These are phyloP conservation scores for Backusella australiensis DNA, from an alignment of 192 early-diverging fungal species.

Conservation along the genomic window DNA sequence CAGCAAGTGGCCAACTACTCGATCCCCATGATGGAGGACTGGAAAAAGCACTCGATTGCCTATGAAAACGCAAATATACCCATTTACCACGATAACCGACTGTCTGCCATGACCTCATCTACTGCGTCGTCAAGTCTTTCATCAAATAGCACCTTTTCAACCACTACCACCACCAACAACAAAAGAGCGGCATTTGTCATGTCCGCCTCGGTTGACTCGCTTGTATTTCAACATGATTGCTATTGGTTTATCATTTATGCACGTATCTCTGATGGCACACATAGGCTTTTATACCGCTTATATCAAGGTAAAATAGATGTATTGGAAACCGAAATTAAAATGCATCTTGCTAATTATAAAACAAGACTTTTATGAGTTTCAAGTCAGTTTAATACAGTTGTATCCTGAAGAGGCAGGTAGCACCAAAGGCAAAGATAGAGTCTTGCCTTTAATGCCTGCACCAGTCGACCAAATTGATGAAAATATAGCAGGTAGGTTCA, in stretches of 20 bases:
- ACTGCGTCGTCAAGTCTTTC: background rate
- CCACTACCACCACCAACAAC: background rate
- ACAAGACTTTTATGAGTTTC: constrained; percentile 73
- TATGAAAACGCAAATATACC: constrained; percentile 39
- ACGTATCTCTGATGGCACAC: constrained; percentile 51
- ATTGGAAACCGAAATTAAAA: background rate
- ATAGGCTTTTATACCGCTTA: constrained; percentile 65
- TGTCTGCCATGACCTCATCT: background rate
- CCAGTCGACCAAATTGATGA: constrained; percentile 62
- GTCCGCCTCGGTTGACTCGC: constrained; percentile 59
- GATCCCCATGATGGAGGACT: constrained; percentile 46
- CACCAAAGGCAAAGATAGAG: constrained; percentile 42
- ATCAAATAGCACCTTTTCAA: background rate
- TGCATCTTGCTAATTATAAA: background rate
- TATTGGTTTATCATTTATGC: constrained; percentile 72
- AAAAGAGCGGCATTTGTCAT: constrained; percentile 35
- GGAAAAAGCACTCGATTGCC: constrained; percentile 48
- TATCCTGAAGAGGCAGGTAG: constrained; percentile 63
- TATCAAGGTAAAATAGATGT: constrained; percentile 51
- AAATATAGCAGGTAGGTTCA: constrained; percentile 34
- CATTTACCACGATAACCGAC: background rate
- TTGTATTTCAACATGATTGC: constrained; percentile 63
- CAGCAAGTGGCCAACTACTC: background rate
- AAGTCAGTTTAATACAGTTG: constrained; percentile 59
- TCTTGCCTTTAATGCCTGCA: constrained; percentile 64